These are phyloP conservation scores for Haberlea rhodopensis DNA, from an alignment of 257 asterid genomes.

Conservation along the genomic window DNA sequence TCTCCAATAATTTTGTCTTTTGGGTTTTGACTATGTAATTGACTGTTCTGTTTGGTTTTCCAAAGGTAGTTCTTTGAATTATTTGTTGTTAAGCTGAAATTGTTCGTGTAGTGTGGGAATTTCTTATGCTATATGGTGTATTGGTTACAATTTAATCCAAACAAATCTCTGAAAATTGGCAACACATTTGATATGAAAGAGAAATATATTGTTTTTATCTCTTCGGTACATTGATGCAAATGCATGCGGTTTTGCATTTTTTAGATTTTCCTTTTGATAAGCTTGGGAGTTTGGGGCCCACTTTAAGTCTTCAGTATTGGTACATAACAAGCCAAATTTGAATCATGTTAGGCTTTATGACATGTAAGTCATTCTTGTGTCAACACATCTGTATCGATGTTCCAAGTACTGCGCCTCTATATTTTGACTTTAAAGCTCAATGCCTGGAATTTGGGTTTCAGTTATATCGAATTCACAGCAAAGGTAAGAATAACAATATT, in stretches of 20 bases:
- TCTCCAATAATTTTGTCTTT: constrained; percentile 9
- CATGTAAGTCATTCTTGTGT: background rate
- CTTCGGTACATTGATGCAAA: background rate
- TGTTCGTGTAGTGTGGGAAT: background rate
- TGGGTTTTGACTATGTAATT: background rate
- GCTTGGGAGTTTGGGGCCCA: background rate
- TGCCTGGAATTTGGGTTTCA: background rate
- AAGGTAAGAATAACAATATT: background rate
- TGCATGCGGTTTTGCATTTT: constrained; percentile 15
- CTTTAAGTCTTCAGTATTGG: constrained; percentile 4
- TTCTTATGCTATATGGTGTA: background rate
- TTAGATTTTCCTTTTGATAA: background rate
- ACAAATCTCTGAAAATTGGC: background rate
- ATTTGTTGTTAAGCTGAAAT: background rate
- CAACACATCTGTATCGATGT: background rate
- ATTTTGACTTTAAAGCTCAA: background rate
- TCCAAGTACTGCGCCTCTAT: background rate
- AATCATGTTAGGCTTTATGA: background rate
- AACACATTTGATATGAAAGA: background rate
- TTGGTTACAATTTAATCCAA: background rate
- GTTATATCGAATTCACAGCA: background rate
- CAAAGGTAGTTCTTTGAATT: background rate
- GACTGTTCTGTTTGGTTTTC: background rate
- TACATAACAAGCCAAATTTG: background rate
- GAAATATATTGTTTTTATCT: background rate